Conservation (phyloP, 345 rosid genomes). For the Citrus sinensis region DNA sequence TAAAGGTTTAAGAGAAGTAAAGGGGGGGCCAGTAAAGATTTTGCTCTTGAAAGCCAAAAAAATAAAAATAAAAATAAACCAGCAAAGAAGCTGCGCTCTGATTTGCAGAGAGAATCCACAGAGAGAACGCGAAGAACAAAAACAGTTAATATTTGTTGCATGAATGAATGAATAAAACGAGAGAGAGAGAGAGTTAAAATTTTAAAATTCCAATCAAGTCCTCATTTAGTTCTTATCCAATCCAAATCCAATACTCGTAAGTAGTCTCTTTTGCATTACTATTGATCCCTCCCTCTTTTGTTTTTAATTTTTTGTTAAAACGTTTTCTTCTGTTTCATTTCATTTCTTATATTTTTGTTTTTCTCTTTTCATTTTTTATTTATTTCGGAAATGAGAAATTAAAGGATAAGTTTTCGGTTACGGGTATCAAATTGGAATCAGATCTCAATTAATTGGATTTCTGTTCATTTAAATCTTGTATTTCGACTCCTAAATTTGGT, state of each 20-base stretch:
- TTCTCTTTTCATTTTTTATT: neutral
- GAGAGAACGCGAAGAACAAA: constrained; percentile 47
- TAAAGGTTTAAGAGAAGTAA: constrained; percentile 28
- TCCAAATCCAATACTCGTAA: constrained; percentile 49
- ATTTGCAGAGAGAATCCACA: constrained; percentile 63
- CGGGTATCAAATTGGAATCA: constrained; percentile 22
- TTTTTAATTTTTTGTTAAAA: neutral
- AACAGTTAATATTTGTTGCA: constrained; percentile 7
- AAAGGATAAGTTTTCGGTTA: constrained; percentile 4
- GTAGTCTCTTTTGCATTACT: constrained; percentile 40
- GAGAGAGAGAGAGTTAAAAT: constrained; percentile 2
- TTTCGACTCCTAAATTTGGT: neutral
- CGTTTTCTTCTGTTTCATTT: neutral
- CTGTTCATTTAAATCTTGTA: neutral
- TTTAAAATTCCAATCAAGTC: constrained; percentile 29
- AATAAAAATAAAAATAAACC: neutral
- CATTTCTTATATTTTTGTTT: neutral
- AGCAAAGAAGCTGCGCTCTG: constrained; percentile 33
- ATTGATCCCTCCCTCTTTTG: constrained; percentile 11
- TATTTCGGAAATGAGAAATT: neutral
- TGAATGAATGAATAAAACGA: neutral
- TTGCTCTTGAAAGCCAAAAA: constrained; percentile 43
- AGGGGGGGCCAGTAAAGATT: constrained; percentile 44
- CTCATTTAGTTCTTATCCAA: constrained; percentile 41
- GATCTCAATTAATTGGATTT: constrained; percentile 35